A percentile compares a stretch with the other conserved stretches of the same genome.
Conservation (phyloP, 2,329 filamentous ascomycete species). For the Phialocephala sp. region DNA sequence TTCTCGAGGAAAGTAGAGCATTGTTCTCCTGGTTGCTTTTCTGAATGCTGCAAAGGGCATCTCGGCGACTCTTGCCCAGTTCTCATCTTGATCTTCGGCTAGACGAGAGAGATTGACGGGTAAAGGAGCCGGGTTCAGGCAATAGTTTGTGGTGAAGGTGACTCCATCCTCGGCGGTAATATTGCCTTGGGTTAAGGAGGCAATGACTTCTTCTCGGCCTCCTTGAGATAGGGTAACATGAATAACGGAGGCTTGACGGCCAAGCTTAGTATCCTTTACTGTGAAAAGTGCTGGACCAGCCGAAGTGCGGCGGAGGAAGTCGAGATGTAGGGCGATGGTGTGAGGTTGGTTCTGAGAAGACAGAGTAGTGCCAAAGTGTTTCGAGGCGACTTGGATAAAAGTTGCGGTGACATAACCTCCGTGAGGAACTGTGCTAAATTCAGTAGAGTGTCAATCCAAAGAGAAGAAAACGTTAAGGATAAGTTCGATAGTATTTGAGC, state of each 20-base stretch:
- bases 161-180: slow-evolving; percentile 63
- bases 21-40: slow-evolving; percentile 51
- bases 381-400: slow-evolving; percentile 62
- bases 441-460: background rate
- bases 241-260: slow-evolving; percentile 65
- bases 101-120: slow-evolving; percentile 50
- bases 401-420: slow-evolving; percentile 71
- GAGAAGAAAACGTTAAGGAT: background rate
- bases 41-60: slow-evolving; percentile 42
- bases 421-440: slow-evolving; percentile 64
- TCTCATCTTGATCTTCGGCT: slow-evolving; percentile 48
- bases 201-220: slow-evolving; percentile 64
- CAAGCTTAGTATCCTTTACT: slow-evolving; percentile 68
- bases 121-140: slow-evolving; percentile 46
- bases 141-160: slow-evolving; percentile 59
- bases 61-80: slow-evolving; percentile 47
- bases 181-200: slow-evolving; percentile 69
- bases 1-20: slow-evolving; percentile 57
- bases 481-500: background rate
- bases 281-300: slow-evolving; percentile 60
- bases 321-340: slow-evolving; percentile 67
- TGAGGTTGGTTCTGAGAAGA: slow-evolving; percentile 63
- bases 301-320: slow-evolving; percentile 69
- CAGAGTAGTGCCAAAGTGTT: slow-evolving; percentile 64
- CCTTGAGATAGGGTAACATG: slow-evolving; percentile 64